These are phyloP conservation scores for Lipomyces starkeyi DNA, from an alignment of 805 yeast species.

Conservation along the genomic window DNA sequence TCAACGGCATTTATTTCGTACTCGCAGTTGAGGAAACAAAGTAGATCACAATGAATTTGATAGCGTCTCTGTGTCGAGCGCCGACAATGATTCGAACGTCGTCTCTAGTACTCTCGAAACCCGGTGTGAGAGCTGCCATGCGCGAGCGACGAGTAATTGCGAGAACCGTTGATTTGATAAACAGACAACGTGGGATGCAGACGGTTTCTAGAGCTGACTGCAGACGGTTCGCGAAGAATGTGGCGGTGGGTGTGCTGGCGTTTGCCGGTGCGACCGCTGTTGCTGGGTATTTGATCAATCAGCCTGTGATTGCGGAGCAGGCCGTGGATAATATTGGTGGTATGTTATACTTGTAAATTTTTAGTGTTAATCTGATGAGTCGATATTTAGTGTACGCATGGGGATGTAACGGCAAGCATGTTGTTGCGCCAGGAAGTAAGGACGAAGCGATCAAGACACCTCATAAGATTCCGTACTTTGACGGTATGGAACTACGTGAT, in stretches of 20 bases:
- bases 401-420: conserved; percentile 58
- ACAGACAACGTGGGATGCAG: neutral
- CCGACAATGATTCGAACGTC: neutral
- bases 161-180: conserved; percentile 1
- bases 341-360: neutral
- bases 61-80: neutral
- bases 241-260: neutral
- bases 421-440: conserved; percentile 45
- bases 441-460: conserved; percentile 57
- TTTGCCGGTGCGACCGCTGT: neutral
- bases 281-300: neutral
- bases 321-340: conserved; percentile 44
- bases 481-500: conserved; percentile 61
- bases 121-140: neutral
- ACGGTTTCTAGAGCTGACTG: neutral
- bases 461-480: conserved; percentile 65
- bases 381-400: conserved; percentile 62
- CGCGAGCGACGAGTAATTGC: neutral
- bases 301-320: conserved; percentile 23
- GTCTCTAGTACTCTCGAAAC: neutral
- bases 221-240: neutral
- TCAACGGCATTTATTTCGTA: neutral
- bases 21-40: neutral
- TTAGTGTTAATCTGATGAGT: conserved; percentile 44
- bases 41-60: neutral